Base-by-base conservation (phyloP, 2,329 filamentous ascomycete species). In the Amauroascus niger region DNA sequence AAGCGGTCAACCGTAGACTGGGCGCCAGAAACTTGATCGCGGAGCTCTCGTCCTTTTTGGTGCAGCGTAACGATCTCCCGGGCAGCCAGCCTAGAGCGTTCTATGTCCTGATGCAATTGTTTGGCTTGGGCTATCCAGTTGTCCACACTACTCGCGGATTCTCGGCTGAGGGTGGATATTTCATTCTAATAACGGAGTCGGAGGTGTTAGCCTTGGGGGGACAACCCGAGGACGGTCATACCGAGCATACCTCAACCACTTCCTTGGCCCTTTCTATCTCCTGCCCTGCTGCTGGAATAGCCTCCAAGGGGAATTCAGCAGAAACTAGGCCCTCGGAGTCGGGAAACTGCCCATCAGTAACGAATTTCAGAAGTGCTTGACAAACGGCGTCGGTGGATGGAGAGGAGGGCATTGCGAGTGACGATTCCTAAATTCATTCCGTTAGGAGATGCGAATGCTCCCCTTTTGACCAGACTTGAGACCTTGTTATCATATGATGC, bases 121-220 rank as follows among this genome's bases (percentile, higher is more conserved):
- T 88, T 88, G 46, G 90, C 88, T 67, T 93, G 88, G 49, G 77
- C 73, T 54, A 94, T 87, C 91, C 91, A 97, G 49, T 83, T 80
- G 64, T 88, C 86, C 49, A 95, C 85, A 63, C 94, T 86, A 37
- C 83, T 80, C 54, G 84, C 86, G 16, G 83, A 86, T 60, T 88
- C 82, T 64, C 82, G 80, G 69, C 90, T 94, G 57, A 93, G 80
- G 20, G 74, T 69, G 59, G 83, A 84, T 55, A 97, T 85, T 62
- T 94, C 83, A 56, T 78, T 71, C 82, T 87, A 61, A 45, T 40
- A 14, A 30, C n/a, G n/a, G n/a, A n/a, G 46, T 2, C n/a, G 49
- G 28, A 22, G 55, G 7, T 14, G 9, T 57, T 52, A 57, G 55
- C 43, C 33, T 37, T n/a, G n/a, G n/a, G 26, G 14, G 47, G 13